phyloP scores from a whole-genome alignment of 495 filamentous ascomycete genomes.

The Penicillium dipodomyicola region DNA sequence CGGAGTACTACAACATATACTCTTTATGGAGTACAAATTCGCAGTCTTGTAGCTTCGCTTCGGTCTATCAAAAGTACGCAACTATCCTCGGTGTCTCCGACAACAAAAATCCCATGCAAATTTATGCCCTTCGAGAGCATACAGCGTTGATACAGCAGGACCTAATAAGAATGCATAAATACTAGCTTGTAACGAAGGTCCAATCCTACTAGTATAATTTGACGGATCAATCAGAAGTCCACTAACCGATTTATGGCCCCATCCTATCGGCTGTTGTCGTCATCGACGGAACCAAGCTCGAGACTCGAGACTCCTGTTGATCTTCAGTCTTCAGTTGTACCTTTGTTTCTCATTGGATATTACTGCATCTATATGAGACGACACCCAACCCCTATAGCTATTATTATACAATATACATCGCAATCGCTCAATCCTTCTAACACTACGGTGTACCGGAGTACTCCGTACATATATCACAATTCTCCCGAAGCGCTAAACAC shows the following conservation, averaged over 20 bases:
- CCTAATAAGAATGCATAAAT: conserved; percentile 9
- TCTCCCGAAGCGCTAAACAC: neutral
- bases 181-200: neutral
- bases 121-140: neutral
- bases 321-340: neutral
- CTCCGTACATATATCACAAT: no score
- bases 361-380: neutral
- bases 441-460: neutral
- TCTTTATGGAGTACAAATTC: neutral
- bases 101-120: neutral
- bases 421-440: neutral
- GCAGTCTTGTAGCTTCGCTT: neutral
- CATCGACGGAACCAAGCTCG: conserved; percentile 16
- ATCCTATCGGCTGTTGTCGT: conserved; percentile 20
- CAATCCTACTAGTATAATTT: neutral
- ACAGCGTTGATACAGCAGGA: neutral
- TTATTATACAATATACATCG: neutral
- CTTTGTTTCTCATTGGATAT: neutral
- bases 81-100: neutral
- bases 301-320: conserved; percentile 18
- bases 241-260: conserved; percentile 12
- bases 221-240: neutral
- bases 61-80: neutral
- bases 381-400: neutral
- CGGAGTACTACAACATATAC: no score